Evolutionary conservation across 2,329 filamentous ascomycete genomes (phyloP).

Genomic region (Penicillium sp.): DNA sequence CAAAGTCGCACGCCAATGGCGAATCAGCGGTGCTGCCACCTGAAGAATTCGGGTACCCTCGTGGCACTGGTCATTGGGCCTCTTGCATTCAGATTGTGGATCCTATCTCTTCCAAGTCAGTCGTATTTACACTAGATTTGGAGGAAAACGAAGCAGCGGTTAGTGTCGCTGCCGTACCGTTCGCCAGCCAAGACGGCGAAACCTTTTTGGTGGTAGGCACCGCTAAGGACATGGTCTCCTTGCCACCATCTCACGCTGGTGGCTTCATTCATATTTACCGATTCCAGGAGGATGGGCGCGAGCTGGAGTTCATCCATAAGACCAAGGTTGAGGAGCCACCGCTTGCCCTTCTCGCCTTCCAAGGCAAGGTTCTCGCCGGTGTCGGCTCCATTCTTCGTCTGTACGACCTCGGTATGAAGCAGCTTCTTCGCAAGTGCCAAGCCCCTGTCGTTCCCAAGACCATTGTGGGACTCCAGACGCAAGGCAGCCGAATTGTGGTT

Average conservation of each 20-base stretch:
- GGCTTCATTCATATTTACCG: conserved; percentile 93
- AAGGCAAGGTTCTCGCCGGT: conserved; percentile 83
- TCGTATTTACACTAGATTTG: conserved; percentile 76
- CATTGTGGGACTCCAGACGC: conserved; percentile 85
- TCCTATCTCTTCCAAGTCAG: conserved; percentile 68
- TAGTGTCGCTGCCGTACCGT: conserved; percentile 78
- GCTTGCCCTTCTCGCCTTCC: conserved; percentile 86
- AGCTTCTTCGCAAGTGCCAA: conserved; percentile 88
- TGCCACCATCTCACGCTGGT: conserved; percentile 69
- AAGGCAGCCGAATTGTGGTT: conserved; percentile 86
- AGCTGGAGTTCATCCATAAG: conserved; percentile 93
- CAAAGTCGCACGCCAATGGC: conserved; percentile 63
- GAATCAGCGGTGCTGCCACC: conserved; percentile 69
- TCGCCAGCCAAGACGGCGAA: conserved; percentile 84
- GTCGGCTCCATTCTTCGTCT: conserved; percentile 78
- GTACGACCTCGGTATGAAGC: conserved; percentile 90
- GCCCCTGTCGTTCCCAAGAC: conserved; percentile 73
- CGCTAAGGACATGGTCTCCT: conserved; percentile 81
- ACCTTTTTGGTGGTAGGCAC: conserved; percentile 92
- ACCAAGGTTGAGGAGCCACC: conserved; percentile 89
- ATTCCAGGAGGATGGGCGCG: conserved; percentile 79
- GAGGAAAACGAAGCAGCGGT: conserved; percentile 89
- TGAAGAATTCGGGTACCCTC: conserved; percentile 84
- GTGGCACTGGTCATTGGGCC: conserved; percentile 82
- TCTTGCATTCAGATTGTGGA: conserved; percentile 94